A percentile compares a stretch with the other conserved stretches of the same genome.
Conservation (phyloP, 805 yeast species). For the Ogataea corticis region DNA sequence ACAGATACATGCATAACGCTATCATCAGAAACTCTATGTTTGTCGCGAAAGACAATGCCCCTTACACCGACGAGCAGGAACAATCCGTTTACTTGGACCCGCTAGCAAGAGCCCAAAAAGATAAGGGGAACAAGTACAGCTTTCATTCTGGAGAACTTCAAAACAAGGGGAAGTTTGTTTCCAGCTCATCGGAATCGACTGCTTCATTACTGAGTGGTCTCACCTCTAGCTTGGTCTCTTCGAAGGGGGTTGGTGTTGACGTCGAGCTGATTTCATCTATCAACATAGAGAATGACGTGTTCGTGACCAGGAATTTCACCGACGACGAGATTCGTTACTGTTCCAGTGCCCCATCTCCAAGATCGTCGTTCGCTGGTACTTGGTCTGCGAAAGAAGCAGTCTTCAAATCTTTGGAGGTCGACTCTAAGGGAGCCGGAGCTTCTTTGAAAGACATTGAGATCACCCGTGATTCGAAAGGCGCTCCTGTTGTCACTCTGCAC, state of each 20-base stretch:
- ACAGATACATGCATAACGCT: conserved; percentile 94
- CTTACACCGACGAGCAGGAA: conserved; percentile 87
- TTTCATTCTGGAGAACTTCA: conserved; percentile 56
- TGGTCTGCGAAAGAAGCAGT: conserved; percentile 99
- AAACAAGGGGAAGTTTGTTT: conserved; percentile 41
- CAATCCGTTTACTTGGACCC: conserved; percentile 93
- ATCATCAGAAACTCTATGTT: conserved; percentile 88
- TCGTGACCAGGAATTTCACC: conserved; percentile 91
- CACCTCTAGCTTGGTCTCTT: conserved; percentile 46
- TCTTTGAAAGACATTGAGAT: conserved; percentile 90
- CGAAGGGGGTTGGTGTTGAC: conserved; percentile 91
- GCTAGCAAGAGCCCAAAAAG: conserved; percentile 66
- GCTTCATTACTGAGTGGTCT: conserved; percentile 60
- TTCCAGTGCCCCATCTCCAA: conserved; percentile 67
- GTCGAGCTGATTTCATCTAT: conserved; percentile 84
- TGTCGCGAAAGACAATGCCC: conserved; percentile 90
- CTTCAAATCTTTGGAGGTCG: conserved; percentile 89
- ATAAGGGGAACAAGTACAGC: conserved; percentile 40
- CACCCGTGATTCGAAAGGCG: conserved; percentile 67
- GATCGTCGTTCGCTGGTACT: conserved; percentile 92
- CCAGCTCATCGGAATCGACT: conserved; percentile 53
- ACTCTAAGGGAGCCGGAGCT: conserved; percentile 94
- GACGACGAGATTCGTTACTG: conserved; percentile 78
- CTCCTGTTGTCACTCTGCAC: conserved; percentile 74
- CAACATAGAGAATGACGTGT: conserved; percentile 86